Base-by-base conservation (phyloP, 129 eudicot genomes). In the Lactuca sativa region DNA sequence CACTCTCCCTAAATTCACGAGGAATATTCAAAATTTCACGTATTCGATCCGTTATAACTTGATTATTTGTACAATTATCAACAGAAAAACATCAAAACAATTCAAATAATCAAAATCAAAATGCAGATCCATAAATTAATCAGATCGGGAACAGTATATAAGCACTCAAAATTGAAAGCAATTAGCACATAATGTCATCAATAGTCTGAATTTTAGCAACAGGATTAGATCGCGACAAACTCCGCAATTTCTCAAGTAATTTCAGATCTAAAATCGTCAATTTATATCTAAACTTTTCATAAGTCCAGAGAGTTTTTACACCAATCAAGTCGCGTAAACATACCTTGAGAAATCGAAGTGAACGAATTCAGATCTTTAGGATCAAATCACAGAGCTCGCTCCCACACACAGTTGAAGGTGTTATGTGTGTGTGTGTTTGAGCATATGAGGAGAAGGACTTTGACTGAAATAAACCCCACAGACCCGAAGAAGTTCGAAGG, bases 91-190 rank as follows among this genome's bases (percentile, higher is more conserved):
- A 36, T 34, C 0, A 57, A 52, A 71, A 7, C 16, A 30, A 60
- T 67, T 59, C 69, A 67, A 49, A 7, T 40, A 9, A 51, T 67
- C 56, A 59, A 32, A 58, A 62, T 58, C 21, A 57, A 51, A 77
- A 66, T 60, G 75, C 81, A 70, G 83, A 82, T 82, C 86, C 83
- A 74, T 5, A 65, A 58, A 70, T 52, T 47, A 33, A 59, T 17
- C 68, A 82, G 73, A 77, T 74, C 75, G 74, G 11, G 71, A 64
- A 37, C 74, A 31, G 13, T 62, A 54, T 32, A 8, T 15, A 64
- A 64, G 17, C 62, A 43, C 66, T 12, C 61, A n/a, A 67, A 59
- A 59, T 53, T 34, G 55, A 74, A 68, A 55, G 7, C 30, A 62
- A 74, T 38, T 18, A 54, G 8, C 70, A 36, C 16, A 52, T 61